Percentiles rank a stretch among this genome's conserved stretches.
Evolutionary conservation across 495 filamentous ascomycete genomes (phyloP).

Genomic region (Annulohypoxylon moriforme): DNA sequence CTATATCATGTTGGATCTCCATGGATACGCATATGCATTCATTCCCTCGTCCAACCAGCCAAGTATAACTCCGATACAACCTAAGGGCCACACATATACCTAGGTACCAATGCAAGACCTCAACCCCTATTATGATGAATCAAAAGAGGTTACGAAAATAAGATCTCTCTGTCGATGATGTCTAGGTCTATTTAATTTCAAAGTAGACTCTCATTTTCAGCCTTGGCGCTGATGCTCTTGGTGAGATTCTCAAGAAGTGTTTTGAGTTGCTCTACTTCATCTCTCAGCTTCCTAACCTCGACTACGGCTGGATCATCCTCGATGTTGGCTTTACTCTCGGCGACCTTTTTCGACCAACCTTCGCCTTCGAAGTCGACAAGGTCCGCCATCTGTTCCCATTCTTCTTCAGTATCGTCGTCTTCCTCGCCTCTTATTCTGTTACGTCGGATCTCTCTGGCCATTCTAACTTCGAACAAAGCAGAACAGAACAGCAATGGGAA

Average conservation of each 20-base stretch:
- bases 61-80: conserved; percentile 13
- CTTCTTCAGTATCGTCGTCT: conserved; percentile 89
- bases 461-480: conserved; percentile 76
- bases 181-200: neutral
- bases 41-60: neutral
- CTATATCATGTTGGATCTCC: conserved; percentile 8
- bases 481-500: conserved; percentile 84
- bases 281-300: conserved; percentile 74
- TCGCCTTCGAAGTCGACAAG: conserved; percentile 82
- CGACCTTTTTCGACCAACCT: conserved; percentile 82
- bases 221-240: conserved; percentile 16
- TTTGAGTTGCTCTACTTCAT: conserved; percentile 76
- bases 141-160: neutral
- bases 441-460: conserved; percentile 71
- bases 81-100: neutral
- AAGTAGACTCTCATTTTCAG: conserved; percentile 26
- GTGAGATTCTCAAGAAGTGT: conserved; percentile 29
- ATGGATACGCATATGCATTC: neutral
- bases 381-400: conserved; percentile 87
- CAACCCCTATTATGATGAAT: neutral
- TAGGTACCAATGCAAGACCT: neutral
- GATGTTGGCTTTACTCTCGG: conserved; percentile 78
- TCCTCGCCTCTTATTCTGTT: conserved; percentile 84
- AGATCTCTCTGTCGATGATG: neutral
- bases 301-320: conserved; percentile 74